A percentile compares a stretch with the other conserved stretches of the same genome.
These are phyloP conservation scores for Pseudogymnoascus sp. DNA, from an alignment of 2,329 filamentous ascomycete genomes.

Conservation along the genomic window DNA sequence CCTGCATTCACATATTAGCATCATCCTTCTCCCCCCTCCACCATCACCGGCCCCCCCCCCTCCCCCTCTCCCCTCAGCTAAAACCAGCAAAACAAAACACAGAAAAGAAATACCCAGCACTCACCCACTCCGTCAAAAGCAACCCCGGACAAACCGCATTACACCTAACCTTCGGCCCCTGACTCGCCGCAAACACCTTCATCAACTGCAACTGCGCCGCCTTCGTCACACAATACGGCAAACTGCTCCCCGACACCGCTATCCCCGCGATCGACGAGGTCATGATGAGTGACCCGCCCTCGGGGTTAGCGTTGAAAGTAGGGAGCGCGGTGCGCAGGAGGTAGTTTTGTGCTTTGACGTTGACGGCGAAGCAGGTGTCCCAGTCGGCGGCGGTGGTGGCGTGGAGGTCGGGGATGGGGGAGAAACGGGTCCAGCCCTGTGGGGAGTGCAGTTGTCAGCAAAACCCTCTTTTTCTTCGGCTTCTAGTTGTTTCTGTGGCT, in stretches of 20 bases:
- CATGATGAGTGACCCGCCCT: constrained; percentile 55
- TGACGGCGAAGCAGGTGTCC: constrained; percentile 46
- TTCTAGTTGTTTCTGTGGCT: too few species aligned
- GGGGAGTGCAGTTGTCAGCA: not conserved
- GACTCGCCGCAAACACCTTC: constrained; percentile 53
- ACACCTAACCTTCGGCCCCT: constrained; percentile 52
- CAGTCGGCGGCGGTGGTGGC: constrained; percentile 20
- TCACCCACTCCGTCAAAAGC: constrained; percentile 55
- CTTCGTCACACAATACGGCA: constrained; percentile 32
- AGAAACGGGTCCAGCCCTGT: constrained; percentile 26
- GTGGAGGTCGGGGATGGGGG: constrained; percentile 18
- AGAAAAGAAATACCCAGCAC: constrained; percentile 11
- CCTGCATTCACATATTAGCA: constrained; percentile 27
- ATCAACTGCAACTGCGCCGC: constrained; percentile 51
- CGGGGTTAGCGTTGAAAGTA: constrained; percentile 50
- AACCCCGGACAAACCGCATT: constrained; percentile 58
- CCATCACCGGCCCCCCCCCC: not conserved
- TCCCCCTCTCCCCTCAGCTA: not conserved
- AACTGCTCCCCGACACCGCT: constrained; percentile 17
- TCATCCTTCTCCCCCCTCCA: not conserved
- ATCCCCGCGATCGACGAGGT: constrained; percentile 52
- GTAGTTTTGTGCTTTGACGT: constrained; percentile 46
- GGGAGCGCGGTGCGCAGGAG: constrained; percentile 49
- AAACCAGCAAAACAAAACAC: not conserved
- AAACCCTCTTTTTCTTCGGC: not conserved